Evolutionary conservation across 371 early-diverging fungal species (phyloP).

Genomic region (Apophysomyces elegans): DNA sequence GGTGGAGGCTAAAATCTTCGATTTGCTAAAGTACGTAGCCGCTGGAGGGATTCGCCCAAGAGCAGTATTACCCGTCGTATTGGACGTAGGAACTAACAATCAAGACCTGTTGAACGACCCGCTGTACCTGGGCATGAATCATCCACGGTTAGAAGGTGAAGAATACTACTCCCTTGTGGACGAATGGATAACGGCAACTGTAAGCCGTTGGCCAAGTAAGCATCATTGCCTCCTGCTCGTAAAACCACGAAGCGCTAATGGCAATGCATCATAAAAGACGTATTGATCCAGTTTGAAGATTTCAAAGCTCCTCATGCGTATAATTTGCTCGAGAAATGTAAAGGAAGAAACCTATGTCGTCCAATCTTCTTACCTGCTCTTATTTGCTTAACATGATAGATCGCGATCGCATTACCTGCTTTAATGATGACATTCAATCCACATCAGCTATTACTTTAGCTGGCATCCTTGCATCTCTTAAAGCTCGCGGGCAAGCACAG

Average conservation of each 20-base stretch:
- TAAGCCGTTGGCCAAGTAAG: constrained; percentile 66
- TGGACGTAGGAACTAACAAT: constrained; percentile 73
- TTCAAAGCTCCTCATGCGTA: constrained; percentile 63
- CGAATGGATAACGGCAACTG: constrained; percentile 67
- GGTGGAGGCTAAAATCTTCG: constrained; percentile 18
- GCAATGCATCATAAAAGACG: constrained; percentile 26
- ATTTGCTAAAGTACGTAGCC: constrained; percentile 53
- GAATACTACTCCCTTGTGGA: constrained; percentile 68
- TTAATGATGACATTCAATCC: constrained; percentile 75
- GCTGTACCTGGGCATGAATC: constrained; percentile 68
- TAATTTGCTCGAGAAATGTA: constrained; percentile 59
- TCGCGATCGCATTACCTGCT: constrained; percentile 62
- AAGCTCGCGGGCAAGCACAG: constrained; percentile 51
- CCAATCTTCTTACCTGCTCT: background rate
- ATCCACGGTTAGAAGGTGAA: constrained; percentile 63
- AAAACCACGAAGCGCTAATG: no score
- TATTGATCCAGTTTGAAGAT: constrained; percentile 61
- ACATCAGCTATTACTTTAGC: constrained; percentile 68
- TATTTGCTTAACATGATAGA: constrained; percentile 18
- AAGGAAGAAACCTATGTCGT: background rate
- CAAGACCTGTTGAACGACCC: constrained; percentile 61
- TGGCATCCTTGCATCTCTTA: constrained; percentile 63
- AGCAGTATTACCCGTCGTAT: constrained; percentile 65
- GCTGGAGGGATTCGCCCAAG: constrained; percentile 70
- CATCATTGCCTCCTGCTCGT: background rate